A percentile compares a stretch with the other conserved stretches of the same genome.
These are phyloP conservation scores for Xylariomycetidae sp. DNA, from an alignment of 2,329 filamentous ascomycete genomes.

Conservation along the genomic window DNA sequence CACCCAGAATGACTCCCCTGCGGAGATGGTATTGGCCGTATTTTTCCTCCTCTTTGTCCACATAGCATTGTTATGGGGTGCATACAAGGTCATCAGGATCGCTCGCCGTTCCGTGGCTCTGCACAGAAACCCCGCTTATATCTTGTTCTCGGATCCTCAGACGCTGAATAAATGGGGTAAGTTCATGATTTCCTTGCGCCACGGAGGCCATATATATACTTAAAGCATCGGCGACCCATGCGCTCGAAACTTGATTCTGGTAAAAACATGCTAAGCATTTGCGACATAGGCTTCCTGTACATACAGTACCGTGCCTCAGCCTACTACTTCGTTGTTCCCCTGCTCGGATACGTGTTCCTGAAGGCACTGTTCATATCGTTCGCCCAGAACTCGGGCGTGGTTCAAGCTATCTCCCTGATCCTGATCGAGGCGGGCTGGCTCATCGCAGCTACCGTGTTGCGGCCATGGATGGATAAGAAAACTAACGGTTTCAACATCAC, in stretches of 20 bases:
- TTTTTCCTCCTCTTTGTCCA: constrained; percentile 77
- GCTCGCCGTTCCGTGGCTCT: constrained; percentile 76
- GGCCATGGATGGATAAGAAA: constrained; percentile 95
- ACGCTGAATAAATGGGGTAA: constrained; percentile 88
- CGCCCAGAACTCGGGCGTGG: constrained; percentile 59
- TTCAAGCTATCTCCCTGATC: constrained; percentile 72
- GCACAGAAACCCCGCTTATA: constrained; percentile 89
- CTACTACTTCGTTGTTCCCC: constrained; percentile 81
- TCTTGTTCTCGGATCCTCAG: constrained; percentile 80
- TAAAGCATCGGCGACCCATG: too few relatives aligned
- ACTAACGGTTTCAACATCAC: constrained; percentile 88
- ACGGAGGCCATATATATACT: too few relatives aligned
- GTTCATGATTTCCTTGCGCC: too few relatives aligned
- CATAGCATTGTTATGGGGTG: constrained; percentile 69
- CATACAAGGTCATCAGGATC: constrained; percentile 76
- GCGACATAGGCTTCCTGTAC: too few relatives aligned
- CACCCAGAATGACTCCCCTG: constrained; percentile 70
- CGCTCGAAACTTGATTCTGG: too few relatives aligned
- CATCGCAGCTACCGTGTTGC: constrained; percentile 66
- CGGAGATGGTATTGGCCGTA: constrained; percentile 72
- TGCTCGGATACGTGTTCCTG: constrained; percentile 66
- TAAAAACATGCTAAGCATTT: too few relatives aligned
- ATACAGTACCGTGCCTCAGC: constrained; percentile 84
- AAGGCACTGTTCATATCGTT: constrained; percentile 82
- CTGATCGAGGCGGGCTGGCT: constrained; percentile 71